Percentiles rank a stretch among this genome's conserved stretches.
Conservation (phyloP, 2,329 filamentous ascomycete genomes). For the Colletotrichum tropicicola region DNA sequence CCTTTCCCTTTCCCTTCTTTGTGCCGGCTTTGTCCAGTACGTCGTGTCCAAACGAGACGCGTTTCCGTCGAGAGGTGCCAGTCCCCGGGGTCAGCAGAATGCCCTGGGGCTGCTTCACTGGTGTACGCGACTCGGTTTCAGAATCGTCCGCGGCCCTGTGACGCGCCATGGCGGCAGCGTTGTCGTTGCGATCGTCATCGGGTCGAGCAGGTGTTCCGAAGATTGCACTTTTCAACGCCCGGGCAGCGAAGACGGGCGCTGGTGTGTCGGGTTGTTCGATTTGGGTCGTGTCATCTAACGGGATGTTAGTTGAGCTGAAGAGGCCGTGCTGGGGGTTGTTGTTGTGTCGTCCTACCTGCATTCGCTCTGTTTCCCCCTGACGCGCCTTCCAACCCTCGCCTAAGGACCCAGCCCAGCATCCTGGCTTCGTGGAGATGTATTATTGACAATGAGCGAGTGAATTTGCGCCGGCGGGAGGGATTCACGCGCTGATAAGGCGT, state of each 20-base stretch:
- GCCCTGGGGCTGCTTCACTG: slow-evolving; percentile 58
- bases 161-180: slow-evolving; percentile 18
- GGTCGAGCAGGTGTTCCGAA: slow-evolving; percentile 65
- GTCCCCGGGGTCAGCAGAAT: slow-evolving; percentile 73
- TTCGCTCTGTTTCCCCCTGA: slow-evolving; percentile 41
- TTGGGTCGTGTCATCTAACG: slow-evolving; percentile 51
- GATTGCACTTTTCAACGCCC: slow-evolving; percentile 70
- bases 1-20: slow-evolving; percentile 36
- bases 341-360: slow-evolving; percentile 27
- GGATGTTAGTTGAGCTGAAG: neutral
- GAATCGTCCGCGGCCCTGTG: slow-evolving; percentile 18
- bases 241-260: slow-evolving; percentile 72
- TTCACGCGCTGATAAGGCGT: neutral
- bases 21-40: slow-evolving; percentile 51
- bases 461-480: neutral
- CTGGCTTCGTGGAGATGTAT: slow-evolving; percentile 5
- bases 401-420: slow-evolving; percentile 71
- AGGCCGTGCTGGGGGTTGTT: neutral
- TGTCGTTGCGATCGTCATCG: slow-evolving; percentile 43
- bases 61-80: slow-evolving; percentile 67
- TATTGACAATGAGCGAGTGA: neutral
- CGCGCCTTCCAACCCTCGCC: slow-evolving; percentile 51
- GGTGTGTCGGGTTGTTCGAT: slow-evolving; percentile 71
- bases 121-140: slow-evolving; percentile 50
- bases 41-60: slow-evolving; percentile 71